Conservation (phyloP, 768 basidiomycete species). For the Psilocybe cyanescens region DNA sequence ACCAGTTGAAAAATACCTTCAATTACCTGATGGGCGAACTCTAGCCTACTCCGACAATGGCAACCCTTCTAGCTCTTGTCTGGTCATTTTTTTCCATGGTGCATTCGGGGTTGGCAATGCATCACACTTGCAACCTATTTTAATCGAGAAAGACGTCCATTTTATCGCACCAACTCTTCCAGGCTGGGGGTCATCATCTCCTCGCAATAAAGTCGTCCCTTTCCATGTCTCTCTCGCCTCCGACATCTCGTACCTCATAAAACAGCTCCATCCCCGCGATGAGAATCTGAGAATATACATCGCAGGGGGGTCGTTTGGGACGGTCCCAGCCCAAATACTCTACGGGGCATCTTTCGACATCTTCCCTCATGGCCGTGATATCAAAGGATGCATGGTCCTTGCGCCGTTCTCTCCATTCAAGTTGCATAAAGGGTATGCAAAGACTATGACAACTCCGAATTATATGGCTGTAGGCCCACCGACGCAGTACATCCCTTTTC, state of each 20-base stretch:
- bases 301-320: conserved; percentile 58
- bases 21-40: conserved; percentile 45
- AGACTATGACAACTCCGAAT: conserved; percentile 46
- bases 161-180: conserved; percentile 56
- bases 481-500: conserved; percentile 44
- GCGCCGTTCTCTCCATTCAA: conserved; percentile 51
- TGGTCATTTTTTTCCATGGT: conserved; percentile 63
- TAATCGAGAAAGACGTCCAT: conserved; percentile 46
- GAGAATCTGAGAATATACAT: conserved; percentile 50
- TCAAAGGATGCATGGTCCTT: conserved; percentile 51
- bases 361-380: conserved; percentile 52
- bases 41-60: conserved; percentile 61
- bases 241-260: conserved; percentile 50
- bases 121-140: conserved; percentile 31
- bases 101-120: conserved; percentile 54
- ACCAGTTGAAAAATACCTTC: conserved; percentile 38
- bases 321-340: conserved; percentile 57
- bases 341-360: conserved; percentile 52
- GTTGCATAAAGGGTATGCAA: conserved; percentile 48
- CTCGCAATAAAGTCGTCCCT: conserved; percentile 32
- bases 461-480: conserved; percentile 53
- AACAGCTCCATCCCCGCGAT: conserved; percentile 50
- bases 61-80: conserved; percentile 46
- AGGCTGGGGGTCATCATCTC: conserved; percentile 61
- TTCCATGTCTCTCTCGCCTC: conserved; percentile 45